phyloP scores from a whole-genome alignment of 2,329 filamentous ascomycete species.

The Xylaria sp. region DNA sequence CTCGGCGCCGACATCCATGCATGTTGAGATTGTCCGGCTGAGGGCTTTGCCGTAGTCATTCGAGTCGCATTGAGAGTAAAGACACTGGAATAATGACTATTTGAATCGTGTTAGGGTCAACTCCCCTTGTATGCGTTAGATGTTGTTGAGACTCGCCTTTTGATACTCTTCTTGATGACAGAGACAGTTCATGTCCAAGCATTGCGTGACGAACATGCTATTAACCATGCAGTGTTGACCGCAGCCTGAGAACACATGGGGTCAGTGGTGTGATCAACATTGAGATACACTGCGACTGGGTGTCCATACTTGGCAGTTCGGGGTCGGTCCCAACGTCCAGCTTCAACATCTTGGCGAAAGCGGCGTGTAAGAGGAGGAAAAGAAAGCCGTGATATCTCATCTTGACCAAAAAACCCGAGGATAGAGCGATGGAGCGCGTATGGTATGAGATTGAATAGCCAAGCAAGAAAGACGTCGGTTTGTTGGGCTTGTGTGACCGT shows the following conservation, averaged over 20 bases:
- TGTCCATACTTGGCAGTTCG: constrained; percentile 40
- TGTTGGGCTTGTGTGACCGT: constrained; percentile 5
- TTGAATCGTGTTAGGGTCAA: background rate
- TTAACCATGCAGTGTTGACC: constrained; percentile 47
- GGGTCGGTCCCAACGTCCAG: constrained; percentile 37
- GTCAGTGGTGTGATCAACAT: constrained; percentile 27
- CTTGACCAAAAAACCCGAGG: constrained; percentile 3
- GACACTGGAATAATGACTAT: constrained; percentile 47
- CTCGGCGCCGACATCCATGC: constrained; percentile 45
- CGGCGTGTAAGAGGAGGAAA: constrained; percentile 32
- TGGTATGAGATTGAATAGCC: background rate
- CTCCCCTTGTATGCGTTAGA: background rate
- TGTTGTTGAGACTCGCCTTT: constrained; percentile 33
- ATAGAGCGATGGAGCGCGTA: constrained; percentile 4
- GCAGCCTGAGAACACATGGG: constrained; percentile 36
- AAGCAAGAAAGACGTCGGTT: background rate
- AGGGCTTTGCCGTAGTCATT: constrained; percentile 46
- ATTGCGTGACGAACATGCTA: constrained; percentile 49
- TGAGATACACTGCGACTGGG: background rate
- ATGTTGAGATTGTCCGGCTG: constrained; percentile 44
- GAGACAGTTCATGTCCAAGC: constrained; percentile 46
- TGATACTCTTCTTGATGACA: constrained; percentile 48
- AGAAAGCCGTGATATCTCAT: constrained; percentile 40
- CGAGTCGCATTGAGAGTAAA: constrained; percentile 49
- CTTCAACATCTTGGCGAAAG: constrained; percentile 38